phyloP scores from a whole-genome alignment of 257 asterid genomes.

The Coffea canephora region DNA sequence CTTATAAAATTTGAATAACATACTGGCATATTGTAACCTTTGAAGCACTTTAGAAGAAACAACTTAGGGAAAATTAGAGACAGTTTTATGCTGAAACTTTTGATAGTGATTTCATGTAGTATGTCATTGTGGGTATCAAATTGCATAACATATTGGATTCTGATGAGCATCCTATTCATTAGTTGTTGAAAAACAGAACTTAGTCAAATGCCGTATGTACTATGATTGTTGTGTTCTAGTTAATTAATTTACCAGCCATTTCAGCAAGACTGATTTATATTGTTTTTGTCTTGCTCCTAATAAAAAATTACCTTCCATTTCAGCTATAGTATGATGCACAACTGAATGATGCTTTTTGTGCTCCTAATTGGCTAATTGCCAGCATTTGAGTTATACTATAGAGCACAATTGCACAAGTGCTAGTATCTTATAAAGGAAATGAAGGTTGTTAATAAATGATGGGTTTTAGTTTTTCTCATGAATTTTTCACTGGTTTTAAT shows the following conservation, averaged over 20 bases:
- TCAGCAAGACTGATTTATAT: not conserved
- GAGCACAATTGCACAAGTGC: not conserved
- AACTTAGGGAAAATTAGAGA: not conserved
- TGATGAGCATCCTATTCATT: not conserved
- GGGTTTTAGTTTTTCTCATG: not conserved
- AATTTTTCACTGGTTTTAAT: not conserved
- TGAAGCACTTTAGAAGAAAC: not conserved
- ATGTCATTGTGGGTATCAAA: not conserved
- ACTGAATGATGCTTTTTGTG: not conserved
- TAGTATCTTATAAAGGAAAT: not conserved
- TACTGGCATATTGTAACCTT: not conserved
- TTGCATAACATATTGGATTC: no score
- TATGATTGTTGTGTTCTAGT: not conserved
- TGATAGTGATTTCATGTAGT: not conserved
- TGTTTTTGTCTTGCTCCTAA: not conserved
- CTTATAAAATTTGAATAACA: not conserved
- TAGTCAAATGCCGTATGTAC: not conserved
- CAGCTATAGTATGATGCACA: not conserved
- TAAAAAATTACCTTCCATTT: not conserved
- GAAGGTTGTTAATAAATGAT: not conserved
- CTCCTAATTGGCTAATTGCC: not conserved
- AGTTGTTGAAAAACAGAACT: not conserved
- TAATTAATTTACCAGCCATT: not conserved
- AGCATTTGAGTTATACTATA: not conserved
- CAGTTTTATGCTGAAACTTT: not conserved